These are phyloP conservation scores for Monilinia aucupariae DNA, from an alignment of 2,329 filamentous ascomycete genomes.

Conservation along the genomic window DNA sequence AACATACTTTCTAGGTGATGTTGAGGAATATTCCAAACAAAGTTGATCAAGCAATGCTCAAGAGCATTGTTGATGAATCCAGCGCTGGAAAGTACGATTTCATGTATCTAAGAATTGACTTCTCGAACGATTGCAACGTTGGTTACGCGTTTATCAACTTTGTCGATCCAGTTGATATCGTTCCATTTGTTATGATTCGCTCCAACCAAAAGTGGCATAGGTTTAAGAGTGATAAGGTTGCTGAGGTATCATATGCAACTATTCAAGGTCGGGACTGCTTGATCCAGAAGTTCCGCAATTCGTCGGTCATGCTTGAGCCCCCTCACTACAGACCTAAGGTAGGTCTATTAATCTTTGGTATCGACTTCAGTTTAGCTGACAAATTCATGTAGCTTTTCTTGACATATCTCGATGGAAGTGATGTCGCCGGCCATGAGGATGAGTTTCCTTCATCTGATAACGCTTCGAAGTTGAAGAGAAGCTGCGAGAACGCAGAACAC, in stretches of 20 bases:
- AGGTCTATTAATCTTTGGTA: slow-evolving; percentile 35
- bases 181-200: slow-evolving; percentile 30
- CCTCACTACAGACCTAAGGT: slow-evolving; percentile 80
- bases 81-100: slow-evolving; percentile 86
- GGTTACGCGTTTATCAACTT: slow-evolving; percentile 99
- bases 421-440: slow-evolving; percentile 69
- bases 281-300: slow-evolving; percentile 94
- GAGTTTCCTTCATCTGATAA: slow-evolving; percentile 77
- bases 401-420: slow-evolving; percentile 44
- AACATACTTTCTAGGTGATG: slow-evolving; percentile 63
- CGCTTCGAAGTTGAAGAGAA: slow-evolving; percentile 78
- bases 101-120: slow-evolving; percentile 88
- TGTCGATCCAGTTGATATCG: slow-evolving; percentile 47
- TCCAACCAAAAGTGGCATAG: slow-evolving; percentile 71
- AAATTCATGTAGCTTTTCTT: slow-evolving; percentile 51
- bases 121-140: slow-evolving; percentile 80
- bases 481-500: slow-evolving; percentile 79
- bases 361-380: neutral
- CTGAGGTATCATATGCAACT: slow-evolving; percentile 93
- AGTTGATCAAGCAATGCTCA: slow-evolving; percentile 71
- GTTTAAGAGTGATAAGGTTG: slow-evolving; percentile 77
- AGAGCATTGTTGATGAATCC: slow-evolving; percentile 71
- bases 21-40: slow-evolving; percentile 91
- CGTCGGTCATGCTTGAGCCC: slow-evolving; percentile 86
- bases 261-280: slow-evolving; percentile 90